Evolutionary conservation across 2,329 filamentous ascomycete genomes (phyloP), one percentile per base, ranked within the genome.

Genomic region (Epichloe baconii): DNA sequence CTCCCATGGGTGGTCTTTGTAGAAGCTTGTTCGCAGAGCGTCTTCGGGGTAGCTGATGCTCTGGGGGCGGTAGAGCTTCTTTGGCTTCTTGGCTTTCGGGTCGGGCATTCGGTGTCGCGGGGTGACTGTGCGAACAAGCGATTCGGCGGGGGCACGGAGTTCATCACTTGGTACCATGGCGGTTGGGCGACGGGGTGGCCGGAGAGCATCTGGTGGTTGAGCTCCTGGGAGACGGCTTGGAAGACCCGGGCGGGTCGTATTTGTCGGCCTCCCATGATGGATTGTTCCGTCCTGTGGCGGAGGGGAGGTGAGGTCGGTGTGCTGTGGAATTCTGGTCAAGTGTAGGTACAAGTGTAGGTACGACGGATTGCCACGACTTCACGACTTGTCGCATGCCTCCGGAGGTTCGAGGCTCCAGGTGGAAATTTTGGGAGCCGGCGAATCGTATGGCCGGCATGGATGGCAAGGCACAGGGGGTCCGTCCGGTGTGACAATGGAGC

Each of bases 1-100:
- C 70, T 98, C 93, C 93, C 93, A 98, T 5, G 93, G 93, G 66
- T 98, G 93, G 67, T 98, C 91, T 62, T 77, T 81, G 73, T 87
- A 98, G 71, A 97, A 98, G 31, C 83, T 80, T 58, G 71, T 75
- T 56, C 93, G 83, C 62, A 98, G 74, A 54, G 72, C 69, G 68
- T 98, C 93, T 67, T 98, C 93, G 54, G 85, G 80, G 65, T 93
- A 96, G 50, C 71, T 72, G 56, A 98, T 83, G 52, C 74, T 70
- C 57, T 89, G 79, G 1, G 93, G 93, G 59, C 83, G 80, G 73
- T 90, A 97, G 60, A 95, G 71, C 59, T 82, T 80, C 68, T 81
- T 88, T 34, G 85, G 76, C 64, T 75, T 73, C 48, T 70, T 68
- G 34, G 59, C 53, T 60, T 75, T 79, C n/a, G 65, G 64, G 53